Percentiles rank a stretch among this genome's conserved stretches.
phyloP scores from a whole-genome alignment of 2,329 filamentous ascomycete genomes.

The Lachnellula arida region DNA sequence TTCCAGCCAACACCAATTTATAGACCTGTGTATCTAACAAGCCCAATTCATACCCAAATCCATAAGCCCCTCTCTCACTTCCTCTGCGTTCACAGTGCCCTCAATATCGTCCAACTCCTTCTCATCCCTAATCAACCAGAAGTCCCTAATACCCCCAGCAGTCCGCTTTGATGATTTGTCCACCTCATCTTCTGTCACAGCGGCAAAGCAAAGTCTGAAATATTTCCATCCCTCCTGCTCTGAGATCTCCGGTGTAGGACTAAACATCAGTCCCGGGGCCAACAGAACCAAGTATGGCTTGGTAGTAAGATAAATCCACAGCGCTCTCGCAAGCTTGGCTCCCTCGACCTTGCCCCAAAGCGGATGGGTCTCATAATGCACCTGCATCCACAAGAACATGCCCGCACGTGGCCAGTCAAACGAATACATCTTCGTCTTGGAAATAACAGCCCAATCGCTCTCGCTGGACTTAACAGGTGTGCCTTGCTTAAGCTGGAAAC shows the following conservation, averaged over 20 bases:
- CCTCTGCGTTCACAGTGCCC: not conserved
- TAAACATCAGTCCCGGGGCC: constrained; percentile 69
- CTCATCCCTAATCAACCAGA: constrained; percentile 70
- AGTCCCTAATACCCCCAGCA: constrained; percentile 63
- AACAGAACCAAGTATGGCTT: constrained; percentile 67
- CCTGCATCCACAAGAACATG: constrained; percentile 85
- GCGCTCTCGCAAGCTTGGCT: constrained; percentile 53
- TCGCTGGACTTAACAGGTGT: constrained; percentile 49
- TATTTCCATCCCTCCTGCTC: constrained; percentile 62
- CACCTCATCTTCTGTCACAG: constrained; percentile 69
- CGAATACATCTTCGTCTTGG: constrained; percentile 67
- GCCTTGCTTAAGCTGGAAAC: constrained; percentile 61
- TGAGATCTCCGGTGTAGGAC: constrained; percentile 56
- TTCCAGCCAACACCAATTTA: not conserved
- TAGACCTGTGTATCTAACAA: constrained; percentile 16
- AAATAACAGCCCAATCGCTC: constrained; percentile 69
- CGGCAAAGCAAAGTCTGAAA: constrained; percentile 79
- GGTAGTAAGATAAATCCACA: constrained; percentile 68
- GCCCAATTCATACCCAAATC: constrained; percentile 23
- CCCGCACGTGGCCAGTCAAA: constrained; percentile 80
- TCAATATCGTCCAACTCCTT: constrained; percentile 56
- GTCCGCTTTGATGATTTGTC: constrained; percentile 58
- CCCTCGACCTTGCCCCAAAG: constrained; percentile 53
- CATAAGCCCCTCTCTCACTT: constrained; percentile 12
- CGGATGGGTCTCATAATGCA: constrained; percentile 70